A percentile compares a stretch with the other conserved stretches of the same genome.
phyloP scores from a whole-genome alignment of 2,329 filamentous ascomycete species.

The Periglandula ipomoeae region DNA sequence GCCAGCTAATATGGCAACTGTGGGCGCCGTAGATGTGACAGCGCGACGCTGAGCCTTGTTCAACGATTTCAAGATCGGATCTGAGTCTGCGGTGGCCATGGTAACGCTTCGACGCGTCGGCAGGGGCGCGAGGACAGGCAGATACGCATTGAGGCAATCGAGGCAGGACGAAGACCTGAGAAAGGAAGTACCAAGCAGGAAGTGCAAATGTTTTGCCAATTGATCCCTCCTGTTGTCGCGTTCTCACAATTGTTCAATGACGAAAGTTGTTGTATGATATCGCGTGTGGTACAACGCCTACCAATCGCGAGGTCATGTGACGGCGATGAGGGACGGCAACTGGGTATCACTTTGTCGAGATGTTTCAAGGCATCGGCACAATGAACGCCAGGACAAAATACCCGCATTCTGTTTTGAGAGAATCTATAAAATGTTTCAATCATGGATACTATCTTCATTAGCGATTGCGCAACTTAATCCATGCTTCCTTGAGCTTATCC shows the following conservation, averaged over 20 bases:
- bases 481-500: no score
- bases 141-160: background rate
- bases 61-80: slow-evolving; percentile 36
- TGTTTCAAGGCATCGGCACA: no score
- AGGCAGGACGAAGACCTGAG: background rate
- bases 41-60: slow-evolving; percentile 48
- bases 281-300: background rate
- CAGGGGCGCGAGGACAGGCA: slow-evolving; percentile 2
- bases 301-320: slow-evolving; percentile 13
- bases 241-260: background rate
- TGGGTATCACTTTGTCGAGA: no score
- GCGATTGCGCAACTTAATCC: no score
- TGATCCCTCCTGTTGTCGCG: no score
- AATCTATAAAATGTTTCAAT: no score
- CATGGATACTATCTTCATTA: no score
- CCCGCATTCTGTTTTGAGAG: no score
- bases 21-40: slow-evolving; percentile 42
- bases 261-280: background rate
- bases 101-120: slow-evolving; percentile 13
- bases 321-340: no score
- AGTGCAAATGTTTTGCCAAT: no score
- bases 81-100: slow-evolving; percentile 19
- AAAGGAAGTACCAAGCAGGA: background rate
- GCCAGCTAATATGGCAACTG: slow-evolving; percentile 58
- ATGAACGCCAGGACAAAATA: no score